A percentile compares a stretch with the other conserved stretches of the same genome.
These are phyloP conservation scores for Verruconis gallopava DNA, from an alignment of 2,329 filamentous ascomycete species.

Conservation along the genomic window DNA sequence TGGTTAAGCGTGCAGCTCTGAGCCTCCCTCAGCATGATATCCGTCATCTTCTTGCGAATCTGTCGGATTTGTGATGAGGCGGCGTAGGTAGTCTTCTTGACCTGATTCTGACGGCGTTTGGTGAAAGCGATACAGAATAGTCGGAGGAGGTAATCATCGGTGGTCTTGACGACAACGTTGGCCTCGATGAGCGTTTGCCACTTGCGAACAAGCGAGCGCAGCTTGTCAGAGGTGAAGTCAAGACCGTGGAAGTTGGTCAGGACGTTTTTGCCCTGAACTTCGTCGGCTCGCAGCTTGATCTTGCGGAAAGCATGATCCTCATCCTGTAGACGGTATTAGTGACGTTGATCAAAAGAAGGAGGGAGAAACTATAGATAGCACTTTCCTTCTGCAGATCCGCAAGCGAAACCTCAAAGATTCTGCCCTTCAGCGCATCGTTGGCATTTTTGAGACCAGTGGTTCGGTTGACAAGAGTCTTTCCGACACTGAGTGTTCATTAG, in stretches of 20 bases:
- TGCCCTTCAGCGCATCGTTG: conserved; percentile 97
- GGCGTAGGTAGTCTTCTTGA: conserved; percentile 99
- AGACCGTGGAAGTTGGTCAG: conserved; percentile 99
- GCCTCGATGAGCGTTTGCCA: conserved; percentile 99
- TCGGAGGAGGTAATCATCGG: conserved; percentile 98
- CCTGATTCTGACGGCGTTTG: conserved; percentile 97
- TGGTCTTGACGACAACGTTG: conserved; percentile 99
- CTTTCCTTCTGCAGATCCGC: conserved; percentile 82
- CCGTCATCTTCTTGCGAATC: conserved; percentile 99
- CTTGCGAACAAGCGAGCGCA: conserved; percentile 97
- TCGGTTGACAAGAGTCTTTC: conserved; percentile 98
- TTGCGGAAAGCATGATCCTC: conserved; percentile 99
- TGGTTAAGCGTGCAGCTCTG: conserved; percentile 87
- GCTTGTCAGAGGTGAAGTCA: conserved; percentile 99
- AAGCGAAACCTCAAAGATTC: conserved; percentile 97
- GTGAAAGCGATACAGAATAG: conserved; percentile 99
- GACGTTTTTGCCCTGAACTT: conserved; percentile 99
- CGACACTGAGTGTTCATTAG: conserved; percentile 53
- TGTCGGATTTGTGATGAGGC: conserved; percentile 91
- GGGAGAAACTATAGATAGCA: neutral
- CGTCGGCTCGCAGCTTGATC: conserved; percentile 95
- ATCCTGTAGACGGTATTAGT: too few relatives aligned
- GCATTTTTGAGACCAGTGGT: conserved; percentile 99
- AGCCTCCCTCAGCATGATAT: conserved; percentile 97
- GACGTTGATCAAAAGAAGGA: too few relatives aligned